phyloP scores from a whole-genome alignment of 192 early-diverging fungal genomes.

The Obelidium mucronatum region DNA sequence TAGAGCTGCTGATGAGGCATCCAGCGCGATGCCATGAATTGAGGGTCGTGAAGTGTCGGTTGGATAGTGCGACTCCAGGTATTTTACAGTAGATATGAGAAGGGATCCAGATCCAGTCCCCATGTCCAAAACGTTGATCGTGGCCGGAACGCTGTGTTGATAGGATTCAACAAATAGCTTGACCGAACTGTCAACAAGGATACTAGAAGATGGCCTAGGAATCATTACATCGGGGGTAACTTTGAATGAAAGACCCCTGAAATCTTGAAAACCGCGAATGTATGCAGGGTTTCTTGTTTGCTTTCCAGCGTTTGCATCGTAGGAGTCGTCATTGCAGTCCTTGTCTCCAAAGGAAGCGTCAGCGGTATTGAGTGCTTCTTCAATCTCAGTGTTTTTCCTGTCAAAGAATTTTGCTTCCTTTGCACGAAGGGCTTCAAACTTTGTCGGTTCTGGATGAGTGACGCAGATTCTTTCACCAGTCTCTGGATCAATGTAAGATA shows the following conservation, averaged over 20 bases:
- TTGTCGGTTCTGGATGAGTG: conserved; percentile 16
- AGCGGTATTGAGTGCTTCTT: neutral
- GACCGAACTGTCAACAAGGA: conserved; percentile 14
- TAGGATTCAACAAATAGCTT: neutral
- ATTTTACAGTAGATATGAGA: conserved; percentile 14
- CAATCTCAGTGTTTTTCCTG: conserved; percentile 15
- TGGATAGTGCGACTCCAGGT: neutral
- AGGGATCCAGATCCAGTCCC: conserved; percentile 32
- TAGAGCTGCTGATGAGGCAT: conserved; percentile 20
- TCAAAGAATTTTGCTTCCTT: conserved; percentile 27
- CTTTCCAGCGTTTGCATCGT: neutral
- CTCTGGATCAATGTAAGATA: neutral
- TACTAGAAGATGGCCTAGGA: conserved; percentile 2
- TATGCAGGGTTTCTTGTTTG: conserved; percentile 10
- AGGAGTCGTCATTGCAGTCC: neutral
- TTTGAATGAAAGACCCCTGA: conserved; percentile 21
- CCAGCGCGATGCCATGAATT: conserved; percentile 19
- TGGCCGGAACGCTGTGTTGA: neutral
- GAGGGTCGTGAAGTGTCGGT: too few species aligned
- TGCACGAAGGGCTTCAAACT: conserved; percentile 25
- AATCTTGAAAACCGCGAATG: conserved; percentile 4
- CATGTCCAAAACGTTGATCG: conserved; percentile 20
- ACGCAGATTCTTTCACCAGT: neutral
- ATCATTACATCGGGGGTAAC: conserved; percentile 30
- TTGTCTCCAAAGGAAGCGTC: neutral